These are phyloP conservation scores for Kodamaea nitidulidarum DNA, from an alignment of 805 yeast genomes.

Conservation along the genomic window DNA sequence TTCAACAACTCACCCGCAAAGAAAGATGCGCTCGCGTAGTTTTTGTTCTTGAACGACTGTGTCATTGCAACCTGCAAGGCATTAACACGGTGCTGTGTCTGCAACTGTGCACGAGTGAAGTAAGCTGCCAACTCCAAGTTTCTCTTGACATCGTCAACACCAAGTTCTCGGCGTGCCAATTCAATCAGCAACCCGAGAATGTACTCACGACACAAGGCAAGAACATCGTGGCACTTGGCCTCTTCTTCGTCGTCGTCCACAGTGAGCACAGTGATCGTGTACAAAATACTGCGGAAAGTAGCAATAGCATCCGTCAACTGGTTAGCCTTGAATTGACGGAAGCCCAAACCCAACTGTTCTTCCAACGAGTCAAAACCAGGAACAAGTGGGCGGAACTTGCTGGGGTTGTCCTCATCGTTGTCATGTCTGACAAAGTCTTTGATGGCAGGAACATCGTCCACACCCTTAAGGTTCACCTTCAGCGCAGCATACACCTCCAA, in stretches of 20 bases:
- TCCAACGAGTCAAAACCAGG: slow-evolving; percentile 72
- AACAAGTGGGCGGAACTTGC: slow-evolving; percentile 54
- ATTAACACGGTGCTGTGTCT: slow-evolving; percentile 76
- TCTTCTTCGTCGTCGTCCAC: slow-evolving; percentile 76
- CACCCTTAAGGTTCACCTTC: slow-evolving; percentile 70
- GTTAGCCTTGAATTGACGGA: slow-evolving; percentile 77
- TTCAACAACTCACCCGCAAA: slow-evolving; percentile 83
- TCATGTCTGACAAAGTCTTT: slow-evolving; percentile 64
- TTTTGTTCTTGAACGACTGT: slow-evolving; percentile 83
- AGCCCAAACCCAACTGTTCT: slow-evolving; percentile 63
- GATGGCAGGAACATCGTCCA: slow-evolving; percentile 70
- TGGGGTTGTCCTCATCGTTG: slow-evolving; percentile 50
- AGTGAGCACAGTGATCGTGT: slow-evolving; percentile 65
- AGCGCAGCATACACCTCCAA: slow-evolving; percentile 78
- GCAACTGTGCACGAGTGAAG: slow-evolving; percentile 81
- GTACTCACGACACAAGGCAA: slow-evolving; percentile 79
- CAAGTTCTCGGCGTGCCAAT: slow-evolving; percentile 78
- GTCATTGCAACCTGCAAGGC: slow-evolving; percentile 95
- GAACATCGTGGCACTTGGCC: slow-evolving; percentile 63
- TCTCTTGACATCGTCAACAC: slow-evolving; percentile 68
- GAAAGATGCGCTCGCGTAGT: slow-evolving; percentile 81
- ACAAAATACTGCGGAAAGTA: slow-evolving; percentile 73
- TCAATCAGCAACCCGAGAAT: slow-evolving; percentile 91
- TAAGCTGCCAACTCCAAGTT: slow-evolving; percentile 94
- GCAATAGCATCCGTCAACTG: slow-evolving; percentile 78